Evolutionary conservation across 345 rosid species (phyloP).

Genomic region (Syzygium aqueum): DNA sequence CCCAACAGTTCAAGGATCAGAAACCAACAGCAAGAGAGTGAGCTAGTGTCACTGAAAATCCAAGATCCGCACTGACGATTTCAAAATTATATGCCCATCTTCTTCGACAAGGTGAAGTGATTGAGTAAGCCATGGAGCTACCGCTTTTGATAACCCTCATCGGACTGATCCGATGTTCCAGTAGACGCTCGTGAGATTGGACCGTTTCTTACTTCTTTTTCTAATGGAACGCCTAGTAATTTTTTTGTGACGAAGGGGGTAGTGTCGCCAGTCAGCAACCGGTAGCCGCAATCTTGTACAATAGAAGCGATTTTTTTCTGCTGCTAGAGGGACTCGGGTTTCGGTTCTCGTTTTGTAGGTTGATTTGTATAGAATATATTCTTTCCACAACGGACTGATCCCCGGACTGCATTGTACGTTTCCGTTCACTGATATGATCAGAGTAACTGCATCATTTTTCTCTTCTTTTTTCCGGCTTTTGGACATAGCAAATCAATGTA

Average conservation of each 20-base stretch:
- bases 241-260: background rate
- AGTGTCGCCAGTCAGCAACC: background rate
- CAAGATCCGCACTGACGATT: conserved; percentile 46
- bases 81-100: background rate
- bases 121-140: background rate
- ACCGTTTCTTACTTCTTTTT: background rate
- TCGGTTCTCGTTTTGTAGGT: background rate
- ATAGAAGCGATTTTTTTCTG: background rate
- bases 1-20: conserved; percentile 34
- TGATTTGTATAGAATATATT: background rate
- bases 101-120: background rate
- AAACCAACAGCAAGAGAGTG: conserved; percentile 56
- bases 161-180: background rate
- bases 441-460: background rate
- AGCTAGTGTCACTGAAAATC: conserved; percentile 56
- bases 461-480: background rate
- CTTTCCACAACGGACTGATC: background rate
- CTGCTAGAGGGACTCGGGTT: background rate
- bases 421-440: background rate
- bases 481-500: background rate
- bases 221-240: background rate
- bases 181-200: background rate
- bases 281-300: background rate
- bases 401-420: background rate
- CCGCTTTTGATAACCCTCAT: background rate